Evolutionary conservation across 192 early-diverging fungal genomes (phyloP), one percentile per base, ranked within the genome.

Genomic region (Coemansia sp.): DNA sequence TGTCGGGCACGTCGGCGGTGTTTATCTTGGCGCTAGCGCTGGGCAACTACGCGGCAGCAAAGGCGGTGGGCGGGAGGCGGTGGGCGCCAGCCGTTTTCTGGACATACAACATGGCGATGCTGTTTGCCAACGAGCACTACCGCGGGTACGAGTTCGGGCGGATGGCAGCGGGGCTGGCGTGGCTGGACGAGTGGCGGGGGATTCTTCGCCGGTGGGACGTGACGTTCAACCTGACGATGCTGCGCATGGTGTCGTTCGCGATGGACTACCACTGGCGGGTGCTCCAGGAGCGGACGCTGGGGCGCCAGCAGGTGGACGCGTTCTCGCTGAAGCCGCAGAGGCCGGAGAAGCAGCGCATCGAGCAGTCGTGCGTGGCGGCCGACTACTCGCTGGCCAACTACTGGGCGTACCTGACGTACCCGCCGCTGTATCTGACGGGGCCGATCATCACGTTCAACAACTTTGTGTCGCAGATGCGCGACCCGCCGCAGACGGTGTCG

Each of bases 361-460:
- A 77, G 47, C 68, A 56, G 3, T 84, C 92, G 42, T 82, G 83
- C 32, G 75, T 84, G 61, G 58, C 48, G 0, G 65, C 74, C 6
- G 93, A 96, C 56, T 98, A 96, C 81, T 90, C 89, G 61, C 85
- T 92, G 57, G 59, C 82, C 66, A 87, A 92, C 74, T 99, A 92
- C 72, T 81, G 92, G 65, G 85, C 89, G 0, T 98, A 94, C 69
- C 66, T 92, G 9, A 54, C 93, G n/a, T 99, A 99, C 63, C 88
- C 91, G 16, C 97, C 97, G 4, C 84, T 99, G 50, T 99, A 94
- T 76, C 76, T 98, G 40, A 92, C 94, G 26, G 97, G 97, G 7
- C 97, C 97, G 16, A 96, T 99, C 48, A 91, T 97, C 66, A 90
- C 96, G 0, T 99, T 91, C 83, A 99, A 98, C 81, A 89, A 92